Conservation (phyloP, 2,329 filamentous ascomycete species). For the Lasiodiplodia hormozganensis region DNA sequence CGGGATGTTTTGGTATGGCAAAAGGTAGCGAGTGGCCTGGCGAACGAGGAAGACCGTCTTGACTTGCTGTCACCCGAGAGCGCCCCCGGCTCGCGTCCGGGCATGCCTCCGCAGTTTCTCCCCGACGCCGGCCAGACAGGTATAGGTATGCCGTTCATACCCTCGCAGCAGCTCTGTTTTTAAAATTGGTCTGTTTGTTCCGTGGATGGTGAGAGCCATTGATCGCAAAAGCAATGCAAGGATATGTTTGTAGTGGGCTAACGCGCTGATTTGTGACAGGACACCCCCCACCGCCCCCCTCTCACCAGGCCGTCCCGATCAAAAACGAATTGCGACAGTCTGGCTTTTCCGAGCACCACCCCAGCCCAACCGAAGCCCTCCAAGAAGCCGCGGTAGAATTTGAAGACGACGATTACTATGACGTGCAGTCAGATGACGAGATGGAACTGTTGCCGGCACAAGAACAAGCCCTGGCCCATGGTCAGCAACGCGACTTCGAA, state of each 20-base stretch:
- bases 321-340: slow-evolving; percentile 7
- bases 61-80: slow-evolving; percentile 11
- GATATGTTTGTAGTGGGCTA: neutral
- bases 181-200: slow-evolving; percentile 24
- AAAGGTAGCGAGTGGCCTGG: slow-evolving; percentile 19
- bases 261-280: neutral
- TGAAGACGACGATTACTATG: slow-evolving; percentile 58
- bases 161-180: slow-evolving; percentile 26
- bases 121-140: slow-evolving; percentile 15
- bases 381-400: slow-evolving; percentile 51
- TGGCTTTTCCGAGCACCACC: slow-evolving; percentile 28
- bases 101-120: slow-evolving; percentile 5
- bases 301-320: slow-evolving; percentile 16
- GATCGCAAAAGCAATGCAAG: slow-evolving; percentile 11
- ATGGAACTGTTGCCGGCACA: slow-evolving; percentile 34
- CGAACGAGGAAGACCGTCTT: slow-evolving; percentile 13
- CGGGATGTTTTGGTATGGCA: slow-evolving; percentile 30
- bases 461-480: slow-evolving; percentile 20
- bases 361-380: slow-evolving; percentile 40
- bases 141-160: slow-evolving; percentile 27
- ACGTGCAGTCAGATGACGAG: slow-evolving; percentile 57
- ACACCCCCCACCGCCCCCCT: neutral
- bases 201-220: slow-evolving; percentile 25
- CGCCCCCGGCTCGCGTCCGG: neutral
- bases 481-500: slow-evolving; percentile 40